Conservation (phyloP, 495 filamentous ascomycete species). For the Diplogelasinospora grovesii region DNA sequence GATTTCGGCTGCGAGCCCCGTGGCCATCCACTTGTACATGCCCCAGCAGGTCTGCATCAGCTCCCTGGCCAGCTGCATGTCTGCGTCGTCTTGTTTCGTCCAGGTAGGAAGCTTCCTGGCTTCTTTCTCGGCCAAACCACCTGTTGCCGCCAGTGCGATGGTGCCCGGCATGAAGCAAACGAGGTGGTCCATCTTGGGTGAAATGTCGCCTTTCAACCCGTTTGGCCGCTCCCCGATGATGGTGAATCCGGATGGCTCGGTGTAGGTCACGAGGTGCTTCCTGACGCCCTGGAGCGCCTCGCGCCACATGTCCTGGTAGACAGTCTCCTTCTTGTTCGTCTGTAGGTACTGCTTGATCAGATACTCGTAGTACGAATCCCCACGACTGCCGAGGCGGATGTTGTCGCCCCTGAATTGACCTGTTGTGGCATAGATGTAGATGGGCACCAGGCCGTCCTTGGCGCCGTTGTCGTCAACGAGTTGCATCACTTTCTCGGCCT, state of each 20-base stretch:
- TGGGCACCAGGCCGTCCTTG: conserved; percentile 81
- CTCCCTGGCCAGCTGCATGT: conserved; percentile 79
- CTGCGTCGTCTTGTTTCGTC: conserved; percentile 72
- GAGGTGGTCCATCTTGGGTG: conserved; percentile 95
- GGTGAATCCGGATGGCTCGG: conserved; percentile 68
- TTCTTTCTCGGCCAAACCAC: conserved; percentile 63
- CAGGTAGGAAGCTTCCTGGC: conserved; percentile 66
- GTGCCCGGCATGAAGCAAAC: conserved; percentile 98
- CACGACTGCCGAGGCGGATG: conserved; percentile 85
- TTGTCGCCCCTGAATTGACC: conserved; percentile 76
- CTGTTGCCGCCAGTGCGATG: conserved; percentile 82
- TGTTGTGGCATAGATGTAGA: conserved; percentile 73
- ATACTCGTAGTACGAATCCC: conserved; percentile 97
- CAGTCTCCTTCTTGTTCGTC: conserved; percentile 74
- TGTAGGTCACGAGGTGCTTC: conserved; percentile 88
- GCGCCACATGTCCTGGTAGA: conserved; percentile 92
- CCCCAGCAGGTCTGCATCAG: conserved; percentile 97
- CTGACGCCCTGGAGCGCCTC: conserved; percentile 77
- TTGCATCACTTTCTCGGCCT: conserved; percentile 85
- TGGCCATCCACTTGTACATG: conserved; percentile 83
- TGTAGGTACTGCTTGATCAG: conserved; percentile 96
- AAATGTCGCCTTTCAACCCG: conserved; percentile 57
- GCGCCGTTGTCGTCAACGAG: conserved; percentile 73
- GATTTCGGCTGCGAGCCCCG: conserved; percentile 88
- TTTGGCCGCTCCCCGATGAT: conserved; percentile 78